Evolutionary conservation across 768 basidiomycete species (phyloP).

Genomic region (Cantharellus cinnabarinus): DNA sequence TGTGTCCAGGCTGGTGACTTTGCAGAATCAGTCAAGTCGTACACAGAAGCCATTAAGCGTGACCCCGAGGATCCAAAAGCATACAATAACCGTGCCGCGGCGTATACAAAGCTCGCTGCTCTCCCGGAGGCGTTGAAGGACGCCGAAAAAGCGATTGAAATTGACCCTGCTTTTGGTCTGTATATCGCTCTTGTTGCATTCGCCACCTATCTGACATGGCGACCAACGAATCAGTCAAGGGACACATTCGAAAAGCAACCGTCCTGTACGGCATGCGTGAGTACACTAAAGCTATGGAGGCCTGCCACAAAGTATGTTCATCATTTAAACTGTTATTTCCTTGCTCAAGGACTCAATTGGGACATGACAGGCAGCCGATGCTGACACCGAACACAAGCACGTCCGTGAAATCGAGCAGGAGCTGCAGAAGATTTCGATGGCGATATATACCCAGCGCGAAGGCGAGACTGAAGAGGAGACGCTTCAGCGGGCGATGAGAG

Average conservation of each 20-base stretch:
- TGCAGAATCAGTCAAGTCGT: slow-evolving; percentile 74
- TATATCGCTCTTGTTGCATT: neutral
- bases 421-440: slow-evolving; percentile 62
- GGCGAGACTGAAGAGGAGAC: slow-evolving; percentile 87
- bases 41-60: slow-evolving; percentile 93
- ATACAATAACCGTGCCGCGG: slow-evolving; percentile 97
- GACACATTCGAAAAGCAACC: slow-evolving; percentile 80
- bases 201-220: neutral
- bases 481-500: slow-evolving; percentile 82
- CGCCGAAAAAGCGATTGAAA: slow-evolving; percentile 77
- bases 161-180: slow-evolving; percentile 69
- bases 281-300: slow-evolving; percentile 69
- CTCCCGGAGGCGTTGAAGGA: slow-evolving; percentile 94
- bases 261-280: slow-evolving; percentile 84
- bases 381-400: slow-evolving; percentile 69
- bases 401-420: slow-evolving; percentile 62
- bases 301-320: slow-evolving; percentile 32
- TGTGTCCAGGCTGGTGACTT: slow-evolving; percentile 45
- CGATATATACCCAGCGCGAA: slow-evolving; percentile 55
- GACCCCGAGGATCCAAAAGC: slow-evolving; percentile 76
- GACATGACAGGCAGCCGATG: slow-evolving; percentile 32
- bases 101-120: slow-evolving; percentile 86
- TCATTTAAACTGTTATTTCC: neutral
- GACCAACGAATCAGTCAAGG: slow-evolving; percentile 43
- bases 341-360: neutral